Base-by-base conservation (phyloP, 768 basidiomycete genomes). In the Collybia nuda region DNA sequence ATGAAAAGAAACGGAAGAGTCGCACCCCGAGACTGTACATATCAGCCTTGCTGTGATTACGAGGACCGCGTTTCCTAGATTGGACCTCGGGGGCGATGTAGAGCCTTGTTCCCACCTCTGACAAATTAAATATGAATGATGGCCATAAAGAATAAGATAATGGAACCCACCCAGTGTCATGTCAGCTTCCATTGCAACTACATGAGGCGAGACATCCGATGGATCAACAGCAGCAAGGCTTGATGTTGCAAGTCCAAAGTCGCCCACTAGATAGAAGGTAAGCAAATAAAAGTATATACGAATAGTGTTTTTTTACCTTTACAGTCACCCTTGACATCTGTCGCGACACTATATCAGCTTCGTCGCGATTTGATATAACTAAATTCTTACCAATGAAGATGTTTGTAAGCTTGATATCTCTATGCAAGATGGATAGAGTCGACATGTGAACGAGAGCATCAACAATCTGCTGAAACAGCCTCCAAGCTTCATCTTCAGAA, bases 1-100 rank as follows among this genome's bases (percentile, higher is more conserved):
- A 6, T 17, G 8, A 38, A 18, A 12, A 19, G 48, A 15, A 11
- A 14, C 18, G 9, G 7, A 74, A 32, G 32, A 32, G 32, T 5
- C 85, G 45, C 62, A 93, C 92, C 19, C 94, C 95, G 8, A 96
- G 79, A 65, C 92, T 93, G 63, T 95, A 98, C 80, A 98, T 86
- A 60, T 98, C 95, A 0, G 93, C 94, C 61, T 95, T 96, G 29
- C 75, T 82, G 56, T 92, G 90, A 61, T 91, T 88, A 44, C 84
- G 76, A n/a, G 84, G 84, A 0, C 82, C 79, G 40, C 74, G 78
- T 57, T 72, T 80, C 42, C 79, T 68, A 1, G 81, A 84, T 50
- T 84, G 81, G 8, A 96, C 88, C 63, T 97, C 94, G 0, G 95
- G 95, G 0, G 95, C 95, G 44, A 96, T 94, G 63, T 97, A 98